These are phyloP conservation scores for Uromyces viciae-fabae DNA, from an alignment of 1,284 basidiomycete species.

Conservation along the genomic window DNA sequence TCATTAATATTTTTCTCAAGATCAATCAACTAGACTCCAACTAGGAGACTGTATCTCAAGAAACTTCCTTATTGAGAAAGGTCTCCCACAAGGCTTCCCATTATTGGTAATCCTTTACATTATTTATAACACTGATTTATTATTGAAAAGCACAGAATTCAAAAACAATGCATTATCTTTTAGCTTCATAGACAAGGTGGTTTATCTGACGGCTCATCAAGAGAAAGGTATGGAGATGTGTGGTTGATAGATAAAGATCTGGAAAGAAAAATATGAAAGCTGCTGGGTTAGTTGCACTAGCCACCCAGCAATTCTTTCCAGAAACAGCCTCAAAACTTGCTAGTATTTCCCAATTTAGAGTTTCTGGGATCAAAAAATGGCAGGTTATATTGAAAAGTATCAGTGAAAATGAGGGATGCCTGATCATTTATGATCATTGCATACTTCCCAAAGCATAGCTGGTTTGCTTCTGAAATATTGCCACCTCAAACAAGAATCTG, in stretches of 20 bases:
- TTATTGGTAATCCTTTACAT: constrained; percentile 7
- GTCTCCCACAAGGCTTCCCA: constrained; percentile 5
- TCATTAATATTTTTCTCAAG: background rate
- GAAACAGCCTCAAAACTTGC: background rate
- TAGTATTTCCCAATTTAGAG: background rate
- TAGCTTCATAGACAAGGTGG: background rate
- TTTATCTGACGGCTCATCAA: background rate
- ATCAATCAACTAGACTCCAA: background rate
- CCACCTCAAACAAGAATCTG: background rate
- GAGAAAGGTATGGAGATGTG: background rate
- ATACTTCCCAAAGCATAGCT: background rate
- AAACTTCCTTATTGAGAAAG: background rate
- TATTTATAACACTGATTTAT: background rate
- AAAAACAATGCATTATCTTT: background rate
- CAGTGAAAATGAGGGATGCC: background rate
- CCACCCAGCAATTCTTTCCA: background rate
- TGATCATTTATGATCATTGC: background rate
- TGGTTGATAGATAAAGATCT: background rate
- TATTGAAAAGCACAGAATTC: background rate
- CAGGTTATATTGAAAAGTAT: background rate
- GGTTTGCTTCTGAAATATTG: background rate
- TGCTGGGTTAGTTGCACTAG: background rate
- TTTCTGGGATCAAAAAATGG: background rate
- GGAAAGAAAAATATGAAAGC: background rate
- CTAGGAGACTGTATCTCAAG: background rate